Evolutionary conservation across 164 flowering plant genomes (phyloP).

Genomic region (grape (Vitis vinifera)): ASM3070453v1 NC_081812.1:20534501-20535000

Average conservation of each 20-base stretch:
- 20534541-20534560: constrained; percentile 41
- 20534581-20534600: constrained; percentile 51
- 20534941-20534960: too few relatives aligned
- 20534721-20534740: constrained; percentile 60
- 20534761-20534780: constrained; percentile 34
- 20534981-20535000: too few relatives aligned
- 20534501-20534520: constrained; percentile 51
- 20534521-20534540: constrained; percentile 71
- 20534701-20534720: constrained; percentile 51
- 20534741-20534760: constrained; percentile 40
- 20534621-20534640: constrained; percentile 51
- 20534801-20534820: not conserved
- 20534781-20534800: not conserved
- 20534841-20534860: too few relatives aligned
- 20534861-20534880: too few relatives aligned
- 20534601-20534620: constrained; percentile 52
- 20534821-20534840: not conserved
- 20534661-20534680: constrained; percentile 48
- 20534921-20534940: too few relatives aligned
- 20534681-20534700: constrained; percentile 47
- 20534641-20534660: constrained; percentile 73
- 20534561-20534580: constrained; percentile 60
- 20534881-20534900: too few relatives aligned
- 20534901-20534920: too few relatives aligned
- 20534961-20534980: too few relatives aligned